These are phyloP conservation scores for Gastrolobium bilobum DNA, from an alignment of 306 rosid genomes.

Conservation along the genomic window DNA sequence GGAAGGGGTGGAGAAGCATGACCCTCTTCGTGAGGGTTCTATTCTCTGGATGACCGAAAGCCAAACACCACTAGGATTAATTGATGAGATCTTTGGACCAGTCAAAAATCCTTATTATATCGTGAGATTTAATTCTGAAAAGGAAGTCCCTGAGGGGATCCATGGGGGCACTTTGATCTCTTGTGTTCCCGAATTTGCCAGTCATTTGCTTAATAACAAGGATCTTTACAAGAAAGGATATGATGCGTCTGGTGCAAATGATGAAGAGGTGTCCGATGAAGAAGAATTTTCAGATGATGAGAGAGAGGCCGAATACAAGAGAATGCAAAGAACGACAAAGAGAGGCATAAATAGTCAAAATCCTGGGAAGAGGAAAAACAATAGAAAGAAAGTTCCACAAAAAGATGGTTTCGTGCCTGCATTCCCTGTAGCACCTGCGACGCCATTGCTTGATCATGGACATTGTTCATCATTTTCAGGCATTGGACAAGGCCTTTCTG, in stretches of 20 bases:
- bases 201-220: slow-evolving; percentile 66
- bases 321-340: slow-evolving; percentile 58
- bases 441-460: slow-evolving; percentile 38
- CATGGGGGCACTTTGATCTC: slow-evolving; percentile 62
- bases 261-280: slow-evolving; percentile 69
- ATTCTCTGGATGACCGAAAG: slow-evolving; percentile 76
- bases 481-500: slow-evolving; percentile 47
- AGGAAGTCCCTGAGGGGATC: slow-evolving; percentile 71
- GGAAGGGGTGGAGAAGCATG: slow-evolving; percentile 79
- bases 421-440: slow-evolving; percentile 36
- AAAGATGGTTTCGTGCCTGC: slow-evolving; percentile 36
- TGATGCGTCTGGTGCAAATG: slow-evolving; percentile 78
- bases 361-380: slow-evolving; percentile 42
- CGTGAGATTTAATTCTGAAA: slow-evolving; percentile 76
- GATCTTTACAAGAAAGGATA: slow-evolving; percentile 78
- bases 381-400: slow-evolving; percentile 41
- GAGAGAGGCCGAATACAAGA: slow-evolving; percentile 76
- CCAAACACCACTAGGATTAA: slow-evolving; percentile 67
- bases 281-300: slow-evolving; percentile 86
- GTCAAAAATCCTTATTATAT: slow-evolving; percentile 73
- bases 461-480: slow-evolving; percentile 46
- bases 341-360: slow-evolving; percentile 58
- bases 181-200: slow-evolving; percentile 75
- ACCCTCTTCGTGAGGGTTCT: slow-evolving; percentile 77
- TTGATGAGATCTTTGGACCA: slow-evolving; percentile 87